Conservation (phyloP, 345 rosid genomes). For the Geranium brycei region DNA sequence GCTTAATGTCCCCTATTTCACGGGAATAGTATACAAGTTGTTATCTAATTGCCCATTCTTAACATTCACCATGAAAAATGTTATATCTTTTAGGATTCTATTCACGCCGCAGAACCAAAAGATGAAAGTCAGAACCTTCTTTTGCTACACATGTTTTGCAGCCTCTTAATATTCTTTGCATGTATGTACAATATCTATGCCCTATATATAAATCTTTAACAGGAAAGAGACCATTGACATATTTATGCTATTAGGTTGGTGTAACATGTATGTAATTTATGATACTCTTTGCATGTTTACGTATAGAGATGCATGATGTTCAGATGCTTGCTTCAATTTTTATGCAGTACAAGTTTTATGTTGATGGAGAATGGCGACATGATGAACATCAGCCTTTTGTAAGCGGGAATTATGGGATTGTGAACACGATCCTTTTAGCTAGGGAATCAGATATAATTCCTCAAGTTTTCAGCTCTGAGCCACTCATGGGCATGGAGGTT, state of each 20-base stretch:
- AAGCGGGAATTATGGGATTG: constrained; percentile 44
- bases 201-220: neutral
- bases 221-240: neutral
- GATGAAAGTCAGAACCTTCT: neutral
- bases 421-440: constrained; percentile 53
- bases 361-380: constrained; percentile 89
- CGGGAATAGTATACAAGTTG: neutral
- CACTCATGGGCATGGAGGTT: constrained; percentile 60
- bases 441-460: constrained; percentile 34
- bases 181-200: too few relatives aligned
- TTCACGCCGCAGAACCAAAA: neutral
- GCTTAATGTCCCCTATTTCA: neutral
- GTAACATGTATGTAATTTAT: neutral
- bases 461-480: constrained; percentile 18
- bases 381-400: constrained; percentile 64
- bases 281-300: neutral
- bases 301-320: neutral
- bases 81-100: too few relatives aligned
- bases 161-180: neutral
- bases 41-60: neutral
- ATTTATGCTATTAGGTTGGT: neutral
- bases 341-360: constrained; percentile 73
- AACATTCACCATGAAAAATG: neutral
- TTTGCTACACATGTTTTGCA: neutral
- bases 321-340: neutral